A percentile compares a stretch with the other conserved stretches of the same genome.
phyloP scores from a whole-genome alignment of 169 alveolate genomes.

The Eimeria necatrix region DNA sequence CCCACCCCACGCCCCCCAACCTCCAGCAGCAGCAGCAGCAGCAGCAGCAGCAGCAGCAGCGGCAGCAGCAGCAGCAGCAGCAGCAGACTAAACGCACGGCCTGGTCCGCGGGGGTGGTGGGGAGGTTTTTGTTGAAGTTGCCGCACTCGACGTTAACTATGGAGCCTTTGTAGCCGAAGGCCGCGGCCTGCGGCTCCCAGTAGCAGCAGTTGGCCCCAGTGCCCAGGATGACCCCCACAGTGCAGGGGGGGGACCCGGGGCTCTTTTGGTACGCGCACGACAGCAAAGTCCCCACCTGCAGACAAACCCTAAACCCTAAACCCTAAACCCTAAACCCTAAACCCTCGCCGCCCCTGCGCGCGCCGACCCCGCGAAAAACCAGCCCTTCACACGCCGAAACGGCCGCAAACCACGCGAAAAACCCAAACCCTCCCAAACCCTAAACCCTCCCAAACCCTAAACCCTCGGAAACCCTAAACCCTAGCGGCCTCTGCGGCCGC shows the following conservation, averaged over 20 bases:
- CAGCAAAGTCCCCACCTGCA: constrained; percentile 92
- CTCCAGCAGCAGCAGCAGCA: background rate
- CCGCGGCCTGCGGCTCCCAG: constrained; percentile 90
- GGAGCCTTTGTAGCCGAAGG: constrained; percentile 91
- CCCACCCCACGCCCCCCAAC: background rate
- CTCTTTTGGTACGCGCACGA: constrained; percentile 91
- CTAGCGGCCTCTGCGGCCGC: no score
- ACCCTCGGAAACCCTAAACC: no score
- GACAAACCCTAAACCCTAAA: background rate
- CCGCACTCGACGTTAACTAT: constrained; percentile 93
- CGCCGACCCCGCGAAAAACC: no score
- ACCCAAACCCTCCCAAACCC: no score
- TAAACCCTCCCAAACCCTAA: no score
- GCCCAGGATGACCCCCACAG: constrained; percentile 92
- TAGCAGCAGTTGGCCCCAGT: constrained; percentile 94
- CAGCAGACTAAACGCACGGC: constrained; percentile 86
- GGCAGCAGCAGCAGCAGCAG: background rate
- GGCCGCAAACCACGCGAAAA: background rate
- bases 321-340: no score
- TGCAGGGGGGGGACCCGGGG: constrained; percentile 89
- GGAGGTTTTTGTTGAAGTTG: constrained; percentile 91
- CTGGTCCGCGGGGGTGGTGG: constrained; percentile 90
- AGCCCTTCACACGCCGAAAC: no score
- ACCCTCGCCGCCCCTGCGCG: no score
- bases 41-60: constrained; percentile 14